Base-by-base conservation (phyloP, 805 yeast species). In the Candida xiaguanensis region DNA sequence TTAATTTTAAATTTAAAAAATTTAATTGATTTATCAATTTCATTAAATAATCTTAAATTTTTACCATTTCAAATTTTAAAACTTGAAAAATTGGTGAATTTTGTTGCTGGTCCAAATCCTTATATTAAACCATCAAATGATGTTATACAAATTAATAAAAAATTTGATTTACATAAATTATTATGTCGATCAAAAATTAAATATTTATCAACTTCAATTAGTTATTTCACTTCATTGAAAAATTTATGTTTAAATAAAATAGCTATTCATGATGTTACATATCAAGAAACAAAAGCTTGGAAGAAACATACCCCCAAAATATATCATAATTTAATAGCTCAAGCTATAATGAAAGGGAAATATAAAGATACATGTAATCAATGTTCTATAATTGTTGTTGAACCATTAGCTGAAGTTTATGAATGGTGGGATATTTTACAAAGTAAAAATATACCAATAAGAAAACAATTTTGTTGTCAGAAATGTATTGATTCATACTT, bases 391-490 rank as follows among this genome's bases (percentile, higher is more conserved):
- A 60, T 70, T n/a, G 63, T 73, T 3, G 71, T 78, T 5, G 80
- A 78, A 40, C 75, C 82, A 2, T 65, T 70, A 11, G 85, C 84
- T 0, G 81, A 79, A 47, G 67, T 73, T 1, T 52, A 72, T 44
- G 85, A 80, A 51, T 80, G 85, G 85, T 80, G 86, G 85, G 80
- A 80, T 48, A 64, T 78, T 34, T 63, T 73, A 36, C 70, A 65
- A 27, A 72, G 78, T 40, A 63, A 58, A 26, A 53, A 64, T 25
- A 56, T 78, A 3, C 85, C 86, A 0, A 63, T 80, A 19, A 70
- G 73, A 48, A 59, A 75, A 28, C 71, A 71, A 43, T 80, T 80
- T 46, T 80, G 85, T 46, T 65, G 75, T 43, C 77, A 75, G 1
- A 50, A 58, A 17, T 80, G 85, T 55, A 58, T 56, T 7, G 32